Evolutionary conservation across 768 basidiomycete species (phyloP).

Genomic region (Naganishia friedmannii): DNA sequence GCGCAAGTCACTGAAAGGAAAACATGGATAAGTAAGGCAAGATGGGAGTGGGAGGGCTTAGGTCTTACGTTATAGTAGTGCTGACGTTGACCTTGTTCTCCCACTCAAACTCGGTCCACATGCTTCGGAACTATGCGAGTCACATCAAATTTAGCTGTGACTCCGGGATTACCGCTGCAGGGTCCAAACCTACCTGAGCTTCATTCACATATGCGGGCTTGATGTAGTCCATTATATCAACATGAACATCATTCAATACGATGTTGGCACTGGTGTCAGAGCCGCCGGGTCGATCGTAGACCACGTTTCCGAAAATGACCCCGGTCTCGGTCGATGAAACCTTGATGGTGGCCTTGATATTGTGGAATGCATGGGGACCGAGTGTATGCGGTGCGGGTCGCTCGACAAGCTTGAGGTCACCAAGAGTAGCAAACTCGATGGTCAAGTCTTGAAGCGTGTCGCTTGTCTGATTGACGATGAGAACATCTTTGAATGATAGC

Average conservation of each 20-base stretch:
- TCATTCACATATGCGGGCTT: conserved; percentile 94
- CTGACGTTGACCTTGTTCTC: conserved; percentile 97
- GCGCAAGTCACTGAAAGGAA: conserved; percentile 65
- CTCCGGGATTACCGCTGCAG: neutral
- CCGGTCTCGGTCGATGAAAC: conserved; percentile 97
- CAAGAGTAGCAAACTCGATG: conserved; percentile 93
- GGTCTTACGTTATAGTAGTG: conserved; percentile 69
- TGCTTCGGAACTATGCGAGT: conserved; percentile 60
- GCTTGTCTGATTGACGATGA: conserved; percentile 91
- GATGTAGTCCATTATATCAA: conserved; percentile 98
- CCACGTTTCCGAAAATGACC: conserved; percentile 95
- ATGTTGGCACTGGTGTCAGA: conserved; percentile 68
- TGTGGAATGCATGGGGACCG: conserved; percentile 95
- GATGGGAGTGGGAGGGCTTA: neutral
- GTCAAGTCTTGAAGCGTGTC: conserved; percentile 95
- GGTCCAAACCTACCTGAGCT: conserved; percentile 65
- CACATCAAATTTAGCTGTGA: conserved; percentile 16
- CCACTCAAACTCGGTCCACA: conserved; percentile 99
- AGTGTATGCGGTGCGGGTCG: conserved; percentile 90
- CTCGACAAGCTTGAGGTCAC: conserved; percentile 94
- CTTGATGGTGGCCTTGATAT: conserved; percentile 97
- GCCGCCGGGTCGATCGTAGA: conserved; percentile 88
- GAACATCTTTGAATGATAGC: conserved; percentile 65
- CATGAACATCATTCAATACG: conserved; percentile 93
- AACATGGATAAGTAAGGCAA: neutral